Base-by-base conservation (phyloP, 768 basidiomycete genomes). In the Calocybe cyanea region DNA sequence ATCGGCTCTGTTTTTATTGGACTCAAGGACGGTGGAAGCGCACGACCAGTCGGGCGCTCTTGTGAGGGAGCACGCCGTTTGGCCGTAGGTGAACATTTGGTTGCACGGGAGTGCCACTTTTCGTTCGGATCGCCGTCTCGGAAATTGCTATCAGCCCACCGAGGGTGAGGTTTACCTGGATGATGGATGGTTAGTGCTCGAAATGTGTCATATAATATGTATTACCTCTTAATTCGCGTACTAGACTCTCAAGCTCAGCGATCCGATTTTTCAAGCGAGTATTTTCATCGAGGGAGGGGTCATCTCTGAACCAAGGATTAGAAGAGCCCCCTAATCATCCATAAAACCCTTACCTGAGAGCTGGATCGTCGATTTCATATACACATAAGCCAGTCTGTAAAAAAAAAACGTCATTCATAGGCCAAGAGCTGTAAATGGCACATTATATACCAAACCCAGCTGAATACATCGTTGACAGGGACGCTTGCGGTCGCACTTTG, bases 401-500 rank as follows among this genome's bases (percentile, higher is more conserved):
- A 14, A 38, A 6, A 24, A 44, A 17, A 11, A 50, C 42, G 47
- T 41, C 41, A 30, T 28, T 32, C 31, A 14, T 24, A 32, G 15
- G 40, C 46, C 35, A 48, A 35, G 46, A 14, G 5, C 17, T 37
- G 30, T 11, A 41, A 32, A 38, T 52, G 35, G 19, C 35, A 51
- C 23, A 45, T 44, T n/a, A 15, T 63, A 49, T 68, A 91, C 91
- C 64, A 94, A 67, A 45, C 91, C 90, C 17, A 93, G 78, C 52
- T 92, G 87, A 46, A 92, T 93, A 65, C 91, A 94, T 40, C 91
- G 75, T 57, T 87, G 84, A 66, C 92, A 95, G 15, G 92, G 92
- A 32, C 92, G 77, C 61, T 92, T 92, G 46, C 92, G 75, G 68
- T 95, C 92, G 60, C 92, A 95, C 89, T 92, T 57, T 19, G 38